Conservation (phyloP, 257 asterid species). For the Fraxinus quadrangulata region DNA sequence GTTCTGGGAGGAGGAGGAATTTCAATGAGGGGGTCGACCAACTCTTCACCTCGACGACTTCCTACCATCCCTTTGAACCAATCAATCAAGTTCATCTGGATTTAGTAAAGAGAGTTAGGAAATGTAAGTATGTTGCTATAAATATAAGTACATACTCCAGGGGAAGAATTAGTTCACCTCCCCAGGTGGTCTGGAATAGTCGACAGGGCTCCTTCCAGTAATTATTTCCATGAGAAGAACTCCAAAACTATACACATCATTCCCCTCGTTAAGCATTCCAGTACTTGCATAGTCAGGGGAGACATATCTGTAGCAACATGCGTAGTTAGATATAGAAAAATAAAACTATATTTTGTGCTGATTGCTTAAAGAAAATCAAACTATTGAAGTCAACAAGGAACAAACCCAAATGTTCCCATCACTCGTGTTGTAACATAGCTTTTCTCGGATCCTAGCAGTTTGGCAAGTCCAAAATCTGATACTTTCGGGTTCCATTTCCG, state of each 20-base stretch:
- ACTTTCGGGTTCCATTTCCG: constrained; percentile 87
- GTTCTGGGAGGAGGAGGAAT: constrained; percentile 80
- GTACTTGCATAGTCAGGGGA: constrained; percentile 99
- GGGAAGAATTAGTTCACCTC: constrained; percentile 53
- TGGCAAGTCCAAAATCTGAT: constrained; percentile 97
- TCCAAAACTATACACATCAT: constrained; percentile 92
- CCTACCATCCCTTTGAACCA: constrained; percentile 97
- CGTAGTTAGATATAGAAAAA: neutral
- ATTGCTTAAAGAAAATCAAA: neutral
- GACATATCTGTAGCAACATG: constrained; percentile 65
- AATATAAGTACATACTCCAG: neutral
- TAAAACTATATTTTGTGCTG: neutral
- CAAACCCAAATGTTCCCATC: constrained; percentile 99
- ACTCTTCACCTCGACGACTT: constrained; percentile 79
- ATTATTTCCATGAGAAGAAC: constrained; percentile 90
- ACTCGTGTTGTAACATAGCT: constrained; percentile 95
- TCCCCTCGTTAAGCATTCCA: constrained; percentile 96
- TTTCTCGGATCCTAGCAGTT: constrained; percentile 82
- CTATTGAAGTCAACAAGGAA: constrained; percentile 27
- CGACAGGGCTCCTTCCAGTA: constrained; percentile 92
- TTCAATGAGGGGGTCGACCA: constrained; percentile 71
- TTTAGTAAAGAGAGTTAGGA: constrained; percentile 8
- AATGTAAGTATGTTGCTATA: neutral
- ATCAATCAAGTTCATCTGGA: constrained; percentile 95
- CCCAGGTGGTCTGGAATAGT: constrained; percentile 87